Conservation (phyloP, 306 rosid species). For the Cucumis sativus region DNA sequence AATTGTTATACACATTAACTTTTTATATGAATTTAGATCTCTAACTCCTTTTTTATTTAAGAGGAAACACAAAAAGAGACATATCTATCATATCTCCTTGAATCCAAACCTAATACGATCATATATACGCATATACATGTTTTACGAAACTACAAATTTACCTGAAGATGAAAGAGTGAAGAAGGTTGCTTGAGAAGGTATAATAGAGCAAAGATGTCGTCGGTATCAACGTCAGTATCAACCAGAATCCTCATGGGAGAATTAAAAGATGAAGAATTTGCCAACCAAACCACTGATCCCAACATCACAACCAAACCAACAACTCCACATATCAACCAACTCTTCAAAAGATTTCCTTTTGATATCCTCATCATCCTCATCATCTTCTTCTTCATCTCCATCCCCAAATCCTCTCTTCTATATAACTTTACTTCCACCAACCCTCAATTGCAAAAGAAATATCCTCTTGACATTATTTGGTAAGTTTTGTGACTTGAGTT, state of each 20-base stretch:
- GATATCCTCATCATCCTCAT: neutral
- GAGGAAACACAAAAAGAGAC: no score
- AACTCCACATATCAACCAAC: neutral
- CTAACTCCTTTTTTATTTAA: no score
- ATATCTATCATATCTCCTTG: no score
- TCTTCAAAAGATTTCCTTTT: neutral
- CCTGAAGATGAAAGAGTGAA: constrained; percentile 73
- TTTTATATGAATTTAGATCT: no score
- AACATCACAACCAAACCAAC: neutral
- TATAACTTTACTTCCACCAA: no score
- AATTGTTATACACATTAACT: no score
- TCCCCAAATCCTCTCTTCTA: neutral
- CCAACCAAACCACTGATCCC: neutral
- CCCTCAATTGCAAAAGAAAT: no score
- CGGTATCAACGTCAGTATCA: constrained; percentile 81
- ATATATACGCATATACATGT: no score
- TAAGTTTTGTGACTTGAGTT: neutral
- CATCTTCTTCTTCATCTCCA: neutral
- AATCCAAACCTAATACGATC: no score
- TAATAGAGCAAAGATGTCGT: constrained; percentile 62
- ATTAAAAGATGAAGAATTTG: neutral
- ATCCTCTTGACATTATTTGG: no score
- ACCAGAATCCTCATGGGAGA: constrained; percentile 48
- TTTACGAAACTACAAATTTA: neutral
- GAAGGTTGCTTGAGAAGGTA: constrained; percentile 79